A percentile compares a stretch with the other conserved stretches of the same genome.
Conservation (phyloP, 1,284 basidiomycete species). For the Psilocybe mexicana region DNA sequence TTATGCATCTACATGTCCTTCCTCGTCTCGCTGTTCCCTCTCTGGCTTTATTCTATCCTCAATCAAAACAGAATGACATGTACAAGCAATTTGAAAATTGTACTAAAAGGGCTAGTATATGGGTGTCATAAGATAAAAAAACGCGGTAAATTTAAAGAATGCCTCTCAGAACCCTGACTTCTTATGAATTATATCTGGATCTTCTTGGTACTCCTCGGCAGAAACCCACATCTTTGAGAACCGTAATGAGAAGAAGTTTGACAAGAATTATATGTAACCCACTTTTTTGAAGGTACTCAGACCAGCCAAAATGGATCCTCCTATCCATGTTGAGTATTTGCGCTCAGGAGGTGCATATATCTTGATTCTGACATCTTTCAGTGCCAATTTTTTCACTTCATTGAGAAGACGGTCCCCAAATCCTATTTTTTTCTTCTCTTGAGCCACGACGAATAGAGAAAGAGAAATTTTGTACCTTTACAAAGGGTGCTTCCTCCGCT, state of each 20-base stretch:
- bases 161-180: slow-evolving; percentile 71
- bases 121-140: slow-evolving; percentile 23
- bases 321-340: slow-evolving; percentile 99
- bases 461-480: slow-evolving; percentile 56
- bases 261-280: slow-evolving; percentile 11
- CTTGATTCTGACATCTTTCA: slow-evolving; percentile 98
- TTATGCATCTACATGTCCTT: slow-evolving; percentile 32
- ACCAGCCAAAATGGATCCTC: slow-evolving; percentile 94
- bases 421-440: slow-evolving; percentile 46
- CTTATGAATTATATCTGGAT: slow-evolving; percentile 97
- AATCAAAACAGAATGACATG: slow-evolving; percentile 4
- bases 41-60: neutral
- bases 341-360: slow-evolving; percentile 99
- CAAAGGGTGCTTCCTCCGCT: slow-evolving; percentile 96
- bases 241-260: slow-evolving; percentile 3
- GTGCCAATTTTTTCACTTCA: slow-evolving; percentile 95
- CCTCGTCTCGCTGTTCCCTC: neutral
- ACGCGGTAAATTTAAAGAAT: slow-evolving; percentile 20
- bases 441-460: slow-evolving; percentile 12
- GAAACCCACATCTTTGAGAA: slow-evolving; percentile 91
- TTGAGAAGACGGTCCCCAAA: slow-evolving; percentile 95
- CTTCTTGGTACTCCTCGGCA: slow-evolving; percentile 99
- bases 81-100: slow-evolving; percentile 1
- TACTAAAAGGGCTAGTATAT: slow-evolving; percentile 20
- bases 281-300: slow-evolving; percentile 98